Percentiles rank a stretch among this genome's conserved stretches.
Conservation (phyloP, 179 eudicot genomes). For the Beta macrorhiza region DNA sequence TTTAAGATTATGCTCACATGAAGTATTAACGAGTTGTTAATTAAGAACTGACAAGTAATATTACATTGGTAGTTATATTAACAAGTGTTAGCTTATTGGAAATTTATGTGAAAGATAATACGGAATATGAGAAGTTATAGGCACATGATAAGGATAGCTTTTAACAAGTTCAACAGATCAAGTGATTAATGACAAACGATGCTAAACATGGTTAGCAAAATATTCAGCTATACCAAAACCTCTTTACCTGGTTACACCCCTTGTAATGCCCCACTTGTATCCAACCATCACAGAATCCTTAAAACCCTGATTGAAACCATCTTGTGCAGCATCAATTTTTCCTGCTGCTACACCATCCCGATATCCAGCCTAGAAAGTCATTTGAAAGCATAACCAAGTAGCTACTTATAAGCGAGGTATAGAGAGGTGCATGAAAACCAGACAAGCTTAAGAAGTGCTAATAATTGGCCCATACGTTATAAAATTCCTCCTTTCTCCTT, state of each 20-base stretch:
- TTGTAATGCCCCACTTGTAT: slow-evolving; percentile 64
- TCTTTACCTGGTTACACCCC: slow-evolving; percentile 76
- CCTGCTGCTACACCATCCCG: slow-evolving; percentile 77
- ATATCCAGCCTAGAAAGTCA: slow-evolving; percentile 59
- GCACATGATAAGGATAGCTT: neutral
- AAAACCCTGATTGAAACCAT: slow-evolving; percentile 75
- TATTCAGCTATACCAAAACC: neutral
- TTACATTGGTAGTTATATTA: neutral
- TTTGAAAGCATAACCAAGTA: slow-evolving; percentile 7
- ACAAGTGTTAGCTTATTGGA: neutral
- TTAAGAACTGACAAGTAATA: neutral
- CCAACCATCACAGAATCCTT: slow-evolving; percentile 65
- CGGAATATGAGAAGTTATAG: neutral
- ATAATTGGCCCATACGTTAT: slow-evolving; percentile 46
- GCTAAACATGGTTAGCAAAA: neutral
- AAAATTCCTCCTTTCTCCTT: slow-evolving; percentile 61
- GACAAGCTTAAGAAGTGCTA: slow-evolving; percentile 6
- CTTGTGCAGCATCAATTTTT: slow-evolving; percentile 72
- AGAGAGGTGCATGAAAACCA: neutral
- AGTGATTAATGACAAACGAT: neutral
- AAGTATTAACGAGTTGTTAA: neutral
- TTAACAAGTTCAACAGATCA: neutral
- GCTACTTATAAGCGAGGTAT: neutral
- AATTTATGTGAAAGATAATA: neutral
- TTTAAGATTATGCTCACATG: neutral